Conservation (phyloP, 2,329 filamentous ascomycete genomes). For the Aspergillus costaricaensis region DNA sequence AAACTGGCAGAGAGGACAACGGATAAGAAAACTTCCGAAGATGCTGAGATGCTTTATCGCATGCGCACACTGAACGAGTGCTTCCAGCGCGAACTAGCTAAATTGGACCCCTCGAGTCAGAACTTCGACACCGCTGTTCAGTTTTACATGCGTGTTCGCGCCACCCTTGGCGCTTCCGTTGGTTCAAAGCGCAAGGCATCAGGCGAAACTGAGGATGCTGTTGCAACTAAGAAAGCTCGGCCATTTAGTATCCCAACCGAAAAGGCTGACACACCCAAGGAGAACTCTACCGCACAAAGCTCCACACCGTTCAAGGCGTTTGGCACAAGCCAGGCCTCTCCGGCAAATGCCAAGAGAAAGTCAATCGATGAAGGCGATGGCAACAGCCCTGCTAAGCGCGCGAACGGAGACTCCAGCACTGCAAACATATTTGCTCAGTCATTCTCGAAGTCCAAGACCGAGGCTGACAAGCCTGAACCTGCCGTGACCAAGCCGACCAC, state of each 20-base stretch:
- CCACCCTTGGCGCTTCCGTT: constrained; percentile 39
- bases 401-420: constrained; percentile 28
- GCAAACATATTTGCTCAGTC: constrained; percentile 35
- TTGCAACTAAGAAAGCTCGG: constrained; percentile 28
- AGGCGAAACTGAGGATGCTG: constrained; percentile 20
- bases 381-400: constrained; percentile 23
- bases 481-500: constrained; percentile 21
- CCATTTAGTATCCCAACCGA: constrained; percentile 10
- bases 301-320: constrained; percentile 23
- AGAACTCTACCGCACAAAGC: constrained; percentile 8
- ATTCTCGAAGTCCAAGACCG: constrained; percentile 28
- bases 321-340: constrained; percentile 13
- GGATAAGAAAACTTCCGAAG: constrained; percentile 20
- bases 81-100: constrained; percentile 36
- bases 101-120: constrained; percentile 33
- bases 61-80: constrained; percentile 38
- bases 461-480: constrained; percentile 15
- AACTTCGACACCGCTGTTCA: constrained; percentile 40
- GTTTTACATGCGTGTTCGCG: constrained; percentile 42
- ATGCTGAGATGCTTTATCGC: constrained; percentile 29
- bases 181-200: constrained; percentile 33
- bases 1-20: constrained; percentile 20
- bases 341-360: constrained; percentile 24
- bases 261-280: neutral
- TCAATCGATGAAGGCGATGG: constrained; percentile 20